Base-by-base conservation (phyloP, 495 filamentous ascomycete genomes). In the Annulohypoxylon maeteangense region DNA sequence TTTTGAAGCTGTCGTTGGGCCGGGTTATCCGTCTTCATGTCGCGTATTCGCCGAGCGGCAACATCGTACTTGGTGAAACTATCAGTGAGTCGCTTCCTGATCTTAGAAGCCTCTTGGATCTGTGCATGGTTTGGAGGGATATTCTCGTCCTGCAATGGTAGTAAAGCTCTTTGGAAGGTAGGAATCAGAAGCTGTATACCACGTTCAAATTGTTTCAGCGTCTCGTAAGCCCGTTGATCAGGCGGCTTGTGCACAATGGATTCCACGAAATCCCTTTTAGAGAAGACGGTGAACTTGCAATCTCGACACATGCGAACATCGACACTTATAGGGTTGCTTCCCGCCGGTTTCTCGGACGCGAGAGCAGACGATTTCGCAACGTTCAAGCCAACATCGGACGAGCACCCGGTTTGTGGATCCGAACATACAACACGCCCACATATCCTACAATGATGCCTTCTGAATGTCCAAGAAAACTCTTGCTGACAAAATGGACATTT, bases 401-500 rank as follows among this genome's bases (percentile, higher is more conserved):
- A 99, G 78, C 95, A 99, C 16, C 80, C 90, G 0, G 95, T 98
- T 38, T 84, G 81, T 1, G 86, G 87, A 78, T 98, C 95, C 14
- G 92, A 93, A 72, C 95, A 99, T 0, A 99, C 93, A 0, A 99
- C 93, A 60, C 89, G 86, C 32, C 95, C 95, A 73, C 95, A 99
- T 77, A 97, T 88, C 59, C 95, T 88, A 78, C 95, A 99, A 77
- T 99, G 95, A 77, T 98, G 96, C 62, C 95, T 86, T 75, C 95
- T 87, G 71, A 97, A 94, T 1, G 92, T 88, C 83, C 97, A 97
- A 25, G 87, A 89, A 79, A 99, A 99, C 58, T 97, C 93, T 73
- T 98, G 95, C 72, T 94, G 91, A 73, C 95, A 99, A 72, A 97
- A 95, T 2, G 95, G 96, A 68, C 95, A 99, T 50, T 88, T 88